These are phyloP conservation scores for Camellia sinensis DNA, from an alignment of 148 eudicot genomes.

Conservation along the genomic window DNA sequence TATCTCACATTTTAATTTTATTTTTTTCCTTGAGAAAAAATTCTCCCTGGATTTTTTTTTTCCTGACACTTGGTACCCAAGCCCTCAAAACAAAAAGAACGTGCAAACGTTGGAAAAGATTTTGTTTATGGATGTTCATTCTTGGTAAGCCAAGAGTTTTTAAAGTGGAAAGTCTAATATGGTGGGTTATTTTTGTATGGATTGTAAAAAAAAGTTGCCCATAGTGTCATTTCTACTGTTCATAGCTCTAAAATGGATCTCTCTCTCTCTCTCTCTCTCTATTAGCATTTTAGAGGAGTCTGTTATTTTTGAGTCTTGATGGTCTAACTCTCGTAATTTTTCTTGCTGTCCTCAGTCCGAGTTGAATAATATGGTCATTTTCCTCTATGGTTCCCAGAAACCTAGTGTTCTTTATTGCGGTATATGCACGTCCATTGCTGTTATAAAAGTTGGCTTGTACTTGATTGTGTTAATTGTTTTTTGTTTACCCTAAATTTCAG, in stretches of 20 bases:
- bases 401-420: constrained; percentile 1
- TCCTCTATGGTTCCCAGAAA: not conserved
- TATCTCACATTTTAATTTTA: not conserved
- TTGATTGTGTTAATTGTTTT: constrained; percentile 17
- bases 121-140: not conserved
- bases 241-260: not conserved
- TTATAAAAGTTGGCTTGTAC: constrained; percentile 1
- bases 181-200: not conserved
- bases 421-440: not conserved
- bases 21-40: not conserved
- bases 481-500: constrained; percentile 29
- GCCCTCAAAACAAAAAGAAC: not conserved
- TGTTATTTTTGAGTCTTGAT: not conserved
- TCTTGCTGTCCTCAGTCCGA: not conserved
- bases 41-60: not conserved
- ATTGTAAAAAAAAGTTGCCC: not conserved
- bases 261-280: not conserved
- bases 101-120: not conserved
- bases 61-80: not conserved
- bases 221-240: not conserved
- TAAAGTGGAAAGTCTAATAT: not conserved
- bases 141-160: not conserved
- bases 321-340: not conserved
- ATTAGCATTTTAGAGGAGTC: not conserved
- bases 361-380: not conserved